Conservation (phyloP, 1,284 basidiomycete genomes). For the Anthracocystis panici-leucophaei region DNA sequence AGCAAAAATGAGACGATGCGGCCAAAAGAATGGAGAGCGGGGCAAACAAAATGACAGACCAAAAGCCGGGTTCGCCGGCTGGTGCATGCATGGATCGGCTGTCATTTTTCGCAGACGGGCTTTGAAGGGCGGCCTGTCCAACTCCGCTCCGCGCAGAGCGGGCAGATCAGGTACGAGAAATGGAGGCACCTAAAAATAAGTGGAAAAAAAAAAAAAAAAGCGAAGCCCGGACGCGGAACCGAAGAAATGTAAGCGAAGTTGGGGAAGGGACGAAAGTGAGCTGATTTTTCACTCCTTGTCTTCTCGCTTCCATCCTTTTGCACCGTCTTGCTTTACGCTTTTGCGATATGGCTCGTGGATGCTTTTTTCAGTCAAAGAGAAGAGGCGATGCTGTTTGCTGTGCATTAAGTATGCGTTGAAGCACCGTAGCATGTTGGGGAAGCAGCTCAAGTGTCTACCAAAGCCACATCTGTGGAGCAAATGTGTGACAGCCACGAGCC, state of each 20-base stretch:
- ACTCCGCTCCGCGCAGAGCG: no score
- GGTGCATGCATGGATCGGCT: not conserved
- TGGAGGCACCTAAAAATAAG: conserved; percentile 1
- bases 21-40: not conserved
- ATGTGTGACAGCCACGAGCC: not conserved
- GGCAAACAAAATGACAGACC: conserved; percentile 1
- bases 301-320: not conserved
- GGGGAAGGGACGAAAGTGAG: conserved; percentile 7
- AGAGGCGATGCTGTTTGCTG: no score
- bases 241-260: not conserved
- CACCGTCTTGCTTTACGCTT: no score
- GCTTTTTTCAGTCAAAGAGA: no score
- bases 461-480: not conserved
- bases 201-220: not conserved
- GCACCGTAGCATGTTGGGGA: no score
- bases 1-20: not conserved
- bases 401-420: no score
- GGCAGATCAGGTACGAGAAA: not conserved
- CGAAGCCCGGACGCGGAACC: conserved; percentile 8
- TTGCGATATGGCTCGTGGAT: no score
- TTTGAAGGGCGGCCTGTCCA: no score
- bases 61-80: conserved; percentile 1
- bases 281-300: conserved; percentile 6
- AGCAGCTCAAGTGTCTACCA: no score
- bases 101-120: no score